phyloP scores from a whole-genome alignment of 2,329 filamentous ascomycete species.

The Chaetomiaceae sp. region DNA sequence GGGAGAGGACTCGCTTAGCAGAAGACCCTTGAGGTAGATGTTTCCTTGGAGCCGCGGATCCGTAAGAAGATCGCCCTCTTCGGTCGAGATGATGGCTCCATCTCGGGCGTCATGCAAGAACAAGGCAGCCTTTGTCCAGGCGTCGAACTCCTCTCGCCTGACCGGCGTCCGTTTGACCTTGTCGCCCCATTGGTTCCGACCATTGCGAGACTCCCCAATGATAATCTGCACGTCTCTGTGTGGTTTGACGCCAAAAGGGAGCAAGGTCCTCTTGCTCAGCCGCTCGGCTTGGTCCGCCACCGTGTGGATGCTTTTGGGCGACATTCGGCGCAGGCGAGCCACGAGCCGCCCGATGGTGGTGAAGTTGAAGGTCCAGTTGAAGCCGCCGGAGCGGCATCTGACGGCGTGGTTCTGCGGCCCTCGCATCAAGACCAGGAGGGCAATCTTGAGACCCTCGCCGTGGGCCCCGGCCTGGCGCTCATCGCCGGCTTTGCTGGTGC shows the following conservation, averaged over 20 bases:
- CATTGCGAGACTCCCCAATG: constrained; percentile 21
- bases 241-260: constrained; percentile 14
- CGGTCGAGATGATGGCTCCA: constrained; percentile 4
- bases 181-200: constrained; percentile 18
- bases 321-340: constrained; percentile 10
- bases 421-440: constrained; percentile 29
- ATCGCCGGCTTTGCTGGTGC: constrained; percentile 26
- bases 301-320: neutral
- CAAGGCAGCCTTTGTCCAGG: constrained; percentile 5
- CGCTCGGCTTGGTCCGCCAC: constrained; percentile 1
- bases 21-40: constrained; percentile 28
- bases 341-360: constrained; percentile 25
- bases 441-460: constrained; percentile 32
- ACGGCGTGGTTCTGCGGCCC: constrained; percentile 28
- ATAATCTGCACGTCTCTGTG: constrained; percentile 25
- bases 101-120: neutral
- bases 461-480: constrained; percentile 28
- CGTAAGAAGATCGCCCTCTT: constrained; percentile 11
- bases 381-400: constrained; percentile 26
- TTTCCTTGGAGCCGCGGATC: constrained; percentile 20
- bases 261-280: constrained; percentile 4
- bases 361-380: constrained; percentile 32
- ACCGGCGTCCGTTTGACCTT: constrained; percentile 10
- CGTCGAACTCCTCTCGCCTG: neutral
- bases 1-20: neutral